These are phyloP conservation scores for Pyrrhoderma noxium DNA, from an alignment of 1,284 basidiomycete genomes.

Conservation along the genomic window DNA sequence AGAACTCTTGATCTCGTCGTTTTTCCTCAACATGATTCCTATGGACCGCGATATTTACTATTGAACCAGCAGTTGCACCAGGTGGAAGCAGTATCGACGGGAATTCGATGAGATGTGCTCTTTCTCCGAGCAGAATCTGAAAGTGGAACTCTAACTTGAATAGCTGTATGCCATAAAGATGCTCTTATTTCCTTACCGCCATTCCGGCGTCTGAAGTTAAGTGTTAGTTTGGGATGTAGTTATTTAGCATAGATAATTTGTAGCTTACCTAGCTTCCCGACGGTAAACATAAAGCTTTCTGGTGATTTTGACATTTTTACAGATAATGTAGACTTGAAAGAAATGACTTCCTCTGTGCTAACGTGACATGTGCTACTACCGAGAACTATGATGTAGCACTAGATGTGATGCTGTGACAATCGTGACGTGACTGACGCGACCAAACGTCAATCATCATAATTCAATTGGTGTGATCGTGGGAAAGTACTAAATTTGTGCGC, in stretches of 20 bases:
- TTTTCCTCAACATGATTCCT: conserved; percentile 80
- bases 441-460: conserved; percentile 2
- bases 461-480: background rate
- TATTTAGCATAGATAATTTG: background rate
- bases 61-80: conserved; percentile 87
- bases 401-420: background rate
- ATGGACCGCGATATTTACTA: conserved; percentile 90
- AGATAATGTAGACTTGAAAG: conserved; percentile 1
- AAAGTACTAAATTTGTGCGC: conserved; percentile 3
- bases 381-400: background rate
- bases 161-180: background rate
- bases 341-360: background rate
- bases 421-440: conserved; percentile 6
- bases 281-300: conserved; percentile 60
- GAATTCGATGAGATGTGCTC: conserved; percentile 93
- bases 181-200: conserved; percentile 46
- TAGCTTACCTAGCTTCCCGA: conserved; percentile 60
- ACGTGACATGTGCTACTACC: background rate
- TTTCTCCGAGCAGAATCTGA: conserved; percentile 84
- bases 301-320: conserved; percentile 16
- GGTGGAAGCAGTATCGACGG: conserved; percentile 88
- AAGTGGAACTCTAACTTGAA: conserved; percentile 11
- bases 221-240: conserved; percentile 13
- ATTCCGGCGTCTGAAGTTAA: conserved; percentile 61
- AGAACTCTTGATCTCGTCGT: conserved; percentile 73